A percentile compares a stretch with the other conserved stretches of the same genome.
These are phyloP conservation scores for Aspergillus flavus DNA, from an alignment of 2,329 filamentous ascomycete species.

Conservation along the genomic window DNA sequence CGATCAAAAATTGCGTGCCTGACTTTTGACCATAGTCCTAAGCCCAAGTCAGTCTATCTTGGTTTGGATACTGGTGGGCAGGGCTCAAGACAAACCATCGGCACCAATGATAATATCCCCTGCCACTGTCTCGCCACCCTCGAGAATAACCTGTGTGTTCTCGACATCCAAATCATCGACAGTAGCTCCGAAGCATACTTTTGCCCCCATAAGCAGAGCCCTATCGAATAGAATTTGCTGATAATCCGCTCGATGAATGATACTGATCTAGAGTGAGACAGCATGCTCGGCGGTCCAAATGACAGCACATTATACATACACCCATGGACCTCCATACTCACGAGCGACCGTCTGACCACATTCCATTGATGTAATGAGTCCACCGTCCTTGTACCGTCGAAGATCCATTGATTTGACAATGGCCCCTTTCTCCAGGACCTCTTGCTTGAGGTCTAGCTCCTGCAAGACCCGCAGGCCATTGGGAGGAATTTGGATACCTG, in stretches of 20 bases:
- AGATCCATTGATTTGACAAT: conserved; percentile 19
- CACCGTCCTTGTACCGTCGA: conserved; percentile 24
- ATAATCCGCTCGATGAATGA: conserved; percentile 26
- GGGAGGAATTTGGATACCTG: conserved; percentile 33
- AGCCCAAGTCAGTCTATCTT: not conserved
- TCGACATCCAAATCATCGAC: conserved; percentile 13
- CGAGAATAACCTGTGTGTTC: conserved; percentile 10
- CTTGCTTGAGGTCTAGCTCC: conserved; percentile 18
- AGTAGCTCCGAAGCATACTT: conserved; percentile 11
- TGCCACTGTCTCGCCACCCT: conserved; percentile 7
- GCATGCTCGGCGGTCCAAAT: not conserved
- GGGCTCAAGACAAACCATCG: conserved; percentile 13
- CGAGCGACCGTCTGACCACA: conserved; percentile 22
- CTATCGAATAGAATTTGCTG: conserved; percentile 21
- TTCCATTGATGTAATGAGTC: conserved; percentile 22
- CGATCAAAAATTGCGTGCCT: conserved; percentile 35
- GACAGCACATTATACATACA: conserved; percentile 15
- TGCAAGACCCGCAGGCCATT: conserved; percentile 26
- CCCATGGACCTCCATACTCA: conserved; percentile 28
- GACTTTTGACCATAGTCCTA: conserved; percentile 21
- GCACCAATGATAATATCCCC: conserved; percentile 24
- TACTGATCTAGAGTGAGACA: conserved; percentile 7
- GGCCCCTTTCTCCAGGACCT: conserved; percentile 14
- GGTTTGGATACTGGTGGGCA: not conserved
- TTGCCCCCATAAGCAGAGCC: conserved; percentile 16